A percentile compares a stretch with the other conserved stretches of the same genome.
Evolutionary conservation across 768 basidiomycete genomes (phyloP).

Genomic region (Fomitopsis pulvina): DNA sequence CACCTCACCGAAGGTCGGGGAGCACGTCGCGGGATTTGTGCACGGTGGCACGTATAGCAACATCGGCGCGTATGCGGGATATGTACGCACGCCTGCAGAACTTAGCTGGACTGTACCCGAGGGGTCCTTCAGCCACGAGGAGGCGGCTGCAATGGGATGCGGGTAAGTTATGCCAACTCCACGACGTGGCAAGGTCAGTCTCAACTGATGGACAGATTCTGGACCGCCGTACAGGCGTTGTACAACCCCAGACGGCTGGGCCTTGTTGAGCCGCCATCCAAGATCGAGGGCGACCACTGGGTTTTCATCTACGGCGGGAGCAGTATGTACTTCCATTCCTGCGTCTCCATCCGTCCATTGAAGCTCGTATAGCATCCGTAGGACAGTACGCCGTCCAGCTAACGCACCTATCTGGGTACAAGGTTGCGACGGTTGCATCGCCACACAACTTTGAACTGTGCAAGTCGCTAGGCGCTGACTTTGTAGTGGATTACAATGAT

Average conservation of each 20-base stretch:
- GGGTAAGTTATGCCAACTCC: slow-evolving; percentile 1
- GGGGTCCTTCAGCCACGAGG: slow-evolving; percentile 6
- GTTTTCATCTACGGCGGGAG: slow-evolving; percentile 22
- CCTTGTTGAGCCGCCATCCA: slow-evolving; percentile 16
- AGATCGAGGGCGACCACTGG: slow-evolving; percentile 14
- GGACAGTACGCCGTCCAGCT: slow-evolving; percentile 28
- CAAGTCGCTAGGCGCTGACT: slow-evolving; percentile 31
- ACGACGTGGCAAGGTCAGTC: neutral
- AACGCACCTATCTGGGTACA: slow-evolving; percentile 24
- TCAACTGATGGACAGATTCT: slow-evolving; percentile 7
- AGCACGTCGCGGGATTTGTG: slow-evolving; percentile 18
- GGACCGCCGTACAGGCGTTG: slow-evolving; percentile 19
- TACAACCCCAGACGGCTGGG: slow-evolving; percentile 17
- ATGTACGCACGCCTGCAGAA: slow-evolving; percentile 12
- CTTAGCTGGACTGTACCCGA: slow-evolving; percentile 12
- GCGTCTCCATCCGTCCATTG: neutral
- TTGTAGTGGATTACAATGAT: slow-evolving; percentile 25
- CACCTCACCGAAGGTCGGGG: slow-evolving; percentile 13
- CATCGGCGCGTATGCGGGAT: slow-evolving; percentile 20
- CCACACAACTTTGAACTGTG: slow-evolving; percentile 29
- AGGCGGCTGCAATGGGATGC: slow-evolving; percentile 9
- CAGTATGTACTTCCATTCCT: slow-evolving; percentile 7
- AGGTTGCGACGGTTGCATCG: slow-evolving; percentile 29
- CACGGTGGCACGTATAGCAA: slow-evolving; percentile 12
- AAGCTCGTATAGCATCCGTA: slow-evolving; percentile 27